phyloP scores from a whole-genome alignment of 23 red algal species.

The Cyanidium caldarium region DNA sequence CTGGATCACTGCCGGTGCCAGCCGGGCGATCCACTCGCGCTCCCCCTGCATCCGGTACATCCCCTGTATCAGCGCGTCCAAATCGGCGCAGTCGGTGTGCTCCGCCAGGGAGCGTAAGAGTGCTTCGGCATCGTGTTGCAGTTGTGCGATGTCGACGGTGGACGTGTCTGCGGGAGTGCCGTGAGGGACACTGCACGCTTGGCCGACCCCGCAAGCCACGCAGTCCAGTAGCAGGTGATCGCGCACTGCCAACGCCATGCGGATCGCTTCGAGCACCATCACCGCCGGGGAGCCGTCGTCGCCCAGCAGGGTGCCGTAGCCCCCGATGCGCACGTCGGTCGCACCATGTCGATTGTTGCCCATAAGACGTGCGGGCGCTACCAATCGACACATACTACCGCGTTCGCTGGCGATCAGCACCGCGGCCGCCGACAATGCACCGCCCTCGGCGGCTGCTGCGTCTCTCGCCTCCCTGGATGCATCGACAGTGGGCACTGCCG shows the following conservation, averaged over 20 bases:
- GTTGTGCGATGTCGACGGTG: too few species aligned
- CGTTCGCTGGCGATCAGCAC: neutral
- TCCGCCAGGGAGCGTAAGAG: neutral
- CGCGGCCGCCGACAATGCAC: neutral
- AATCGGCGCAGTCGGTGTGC: neutral
- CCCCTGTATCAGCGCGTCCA: neutral
- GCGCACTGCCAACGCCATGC: neutral
- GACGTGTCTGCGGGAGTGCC: too few species aligned
- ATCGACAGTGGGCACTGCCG: neutral
- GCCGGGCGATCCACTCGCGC: neutral
- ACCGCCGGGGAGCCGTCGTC: neutral
- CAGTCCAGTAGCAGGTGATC: neutral
- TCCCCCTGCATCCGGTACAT: neutral
- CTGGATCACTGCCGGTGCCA: neutral
- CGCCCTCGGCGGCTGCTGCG: neutral
- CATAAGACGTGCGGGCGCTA: neutral
- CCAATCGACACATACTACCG: neutral
- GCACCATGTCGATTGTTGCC: neutral
- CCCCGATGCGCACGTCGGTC: neutral
- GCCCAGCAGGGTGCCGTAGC: neutral
- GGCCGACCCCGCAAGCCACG: too few species aligned
- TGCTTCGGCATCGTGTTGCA: neutral
- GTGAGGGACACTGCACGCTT: too few species aligned
- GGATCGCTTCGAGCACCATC: neutral
- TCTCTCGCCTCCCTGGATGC: neutral